Base-by-base conservation (phyloP, 1,139 yeast species). In the Keqinozyma sinolaborantium region DNA sequence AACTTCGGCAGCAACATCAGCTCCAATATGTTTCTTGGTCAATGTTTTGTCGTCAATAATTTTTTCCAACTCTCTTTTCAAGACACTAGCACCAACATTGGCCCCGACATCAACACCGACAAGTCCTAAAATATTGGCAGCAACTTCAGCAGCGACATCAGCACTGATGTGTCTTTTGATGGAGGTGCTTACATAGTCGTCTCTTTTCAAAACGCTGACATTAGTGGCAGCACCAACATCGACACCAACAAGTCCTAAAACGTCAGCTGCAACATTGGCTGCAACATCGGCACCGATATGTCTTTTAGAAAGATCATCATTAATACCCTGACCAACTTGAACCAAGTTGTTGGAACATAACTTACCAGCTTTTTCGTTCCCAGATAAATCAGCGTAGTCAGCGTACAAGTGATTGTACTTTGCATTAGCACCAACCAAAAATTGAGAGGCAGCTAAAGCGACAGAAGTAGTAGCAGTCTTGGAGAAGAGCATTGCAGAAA, bases 401-500 rank as follows among this genome's bases (percentile, higher is more conserved):
- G n/a, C n/a, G n/a, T n/a, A n/a, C n/a, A n/a, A n/a, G n/a, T n/a
- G n/a, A n/a, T n/a, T n/a, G 20, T 34, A 23, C 30, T 38, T 35
- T 28, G 50, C 52, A 19, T 26, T 31, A 14, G 33, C 42, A 24
- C 39, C 42, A 23, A 30, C 28, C 25, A 45, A 42, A 24, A 47
- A 44, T 23, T 33, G 33, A 10, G 48, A 31, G 28, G 49, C 37
- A 27, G 50, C 32, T 27, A 47, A 35, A 24, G 51, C 51, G 25
- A 47, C 32, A 16, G 48, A 23, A 23, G 47, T 27, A 14, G 48
- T 36, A 24, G 42, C 36, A 26, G 43, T 30, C 29, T 32, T 43
- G 15, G 46, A 32, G 26, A 47, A 45, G 19, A 46, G 33, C 51
- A 46, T 48, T 32, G 14, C n/a, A n/a, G n/a, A n/a, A n/a, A 12